phyloP scores from a whole-genome alignment of 768 basidiomycete genomes.

The Phaeolepiota aurea region DNA sequence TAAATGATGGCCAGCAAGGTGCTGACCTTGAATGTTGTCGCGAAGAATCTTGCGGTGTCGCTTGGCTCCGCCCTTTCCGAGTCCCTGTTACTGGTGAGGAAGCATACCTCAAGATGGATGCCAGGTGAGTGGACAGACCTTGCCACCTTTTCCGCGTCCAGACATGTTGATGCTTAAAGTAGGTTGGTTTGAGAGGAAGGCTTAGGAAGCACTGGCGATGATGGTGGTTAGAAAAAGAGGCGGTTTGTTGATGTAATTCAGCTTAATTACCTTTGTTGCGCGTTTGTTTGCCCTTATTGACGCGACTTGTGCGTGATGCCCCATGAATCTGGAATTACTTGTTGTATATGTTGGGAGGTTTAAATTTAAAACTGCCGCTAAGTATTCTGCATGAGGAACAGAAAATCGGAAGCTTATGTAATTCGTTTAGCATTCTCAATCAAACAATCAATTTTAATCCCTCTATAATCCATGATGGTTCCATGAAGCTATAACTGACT shows the following conservation, averaged over 20 bases:
- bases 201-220: constrained; percentile 12
- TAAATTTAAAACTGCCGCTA: too few species aligned
- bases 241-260: constrained; percentile 26
- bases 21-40: constrained; percentile 71
- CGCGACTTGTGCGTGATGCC: constrained; percentile 13
- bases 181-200: constrained; percentile 6
- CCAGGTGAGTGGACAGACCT: constrained; percentile 28
- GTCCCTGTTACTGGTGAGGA: constrained; percentile 35
- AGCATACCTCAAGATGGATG: too few species aligned
- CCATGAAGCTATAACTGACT: too few species aligned
- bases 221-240: constrained; percentile 21
- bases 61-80: constrained; percentile 75
- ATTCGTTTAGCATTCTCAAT: too few species aligned
- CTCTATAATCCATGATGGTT: too few species aligned
- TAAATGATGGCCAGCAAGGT: background rate
- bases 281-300: constrained; percentile 30
- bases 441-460: too few species aligned
- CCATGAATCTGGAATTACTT: background rate
- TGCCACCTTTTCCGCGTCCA: constrained; percentile 75
- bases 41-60: constrained; percentile 77
- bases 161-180: constrained; percentile 39
- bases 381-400: too few species aligned
- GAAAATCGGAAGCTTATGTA: too few species aligned
- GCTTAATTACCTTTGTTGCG: constrained; percentile 30
- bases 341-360: too few species aligned